A percentile compares a stretch with the other conserved stretches of the same genome.
These are phyloP conservation scores for Steccherinum ochraceum DNA, from an alignment of 768 basidiomycete species.

Conservation along the genomic window DNA sequence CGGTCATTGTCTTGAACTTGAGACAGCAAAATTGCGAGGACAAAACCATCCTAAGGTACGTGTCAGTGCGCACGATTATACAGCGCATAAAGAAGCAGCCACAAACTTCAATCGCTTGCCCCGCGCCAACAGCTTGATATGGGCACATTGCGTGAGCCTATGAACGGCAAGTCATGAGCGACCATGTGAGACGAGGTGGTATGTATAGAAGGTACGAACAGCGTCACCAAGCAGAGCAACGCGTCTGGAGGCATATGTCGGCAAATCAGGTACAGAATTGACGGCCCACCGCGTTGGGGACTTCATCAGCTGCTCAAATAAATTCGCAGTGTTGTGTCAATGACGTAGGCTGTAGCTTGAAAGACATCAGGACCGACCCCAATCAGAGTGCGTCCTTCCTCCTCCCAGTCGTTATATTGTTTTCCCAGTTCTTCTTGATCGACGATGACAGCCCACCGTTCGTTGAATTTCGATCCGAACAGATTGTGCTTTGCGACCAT, in stretches of 20 bases:
- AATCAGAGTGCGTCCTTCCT: slow-evolving; percentile 20
- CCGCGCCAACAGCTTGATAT: slow-evolving; percentile 10
- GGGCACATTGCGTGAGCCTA: slow-evolving; percentile 15
- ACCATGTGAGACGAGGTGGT: background rate
- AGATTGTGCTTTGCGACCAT: background rate
- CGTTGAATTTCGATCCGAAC: slow-evolving; percentile 14
- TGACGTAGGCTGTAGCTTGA: background rate
- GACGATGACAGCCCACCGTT: slow-evolving; percentile 21
- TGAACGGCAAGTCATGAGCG: background rate
- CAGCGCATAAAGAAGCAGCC: background rate
- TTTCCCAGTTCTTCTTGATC: slow-evolving; percentile 18
- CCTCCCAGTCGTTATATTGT: slow-evolving; percentile 24
- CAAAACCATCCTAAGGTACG: background rate
- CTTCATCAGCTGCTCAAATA: slow-evolving; percentile 23
- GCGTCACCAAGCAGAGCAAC: slow-evolving; percentile 25
- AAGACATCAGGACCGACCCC: slow-evolving; percentile 10
- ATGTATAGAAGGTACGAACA: slow-evolving; percentile 7
- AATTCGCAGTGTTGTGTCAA: background rate
- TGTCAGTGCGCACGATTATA: background rate
- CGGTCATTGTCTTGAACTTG: background rate
- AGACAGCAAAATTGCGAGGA: background rate
- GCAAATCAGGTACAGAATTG: slow-evolving; percentile 22
- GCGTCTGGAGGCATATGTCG: slow-evolving; percentile 16
- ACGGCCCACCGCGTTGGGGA: slow-evolving; percentile 27
- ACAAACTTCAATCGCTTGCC: slow-evolving; percentile 12